Base-by-base conservation (phyloP, 2,329 filamentous ascomycete species). In the Chrysosporium queenslandicum region DNA sequence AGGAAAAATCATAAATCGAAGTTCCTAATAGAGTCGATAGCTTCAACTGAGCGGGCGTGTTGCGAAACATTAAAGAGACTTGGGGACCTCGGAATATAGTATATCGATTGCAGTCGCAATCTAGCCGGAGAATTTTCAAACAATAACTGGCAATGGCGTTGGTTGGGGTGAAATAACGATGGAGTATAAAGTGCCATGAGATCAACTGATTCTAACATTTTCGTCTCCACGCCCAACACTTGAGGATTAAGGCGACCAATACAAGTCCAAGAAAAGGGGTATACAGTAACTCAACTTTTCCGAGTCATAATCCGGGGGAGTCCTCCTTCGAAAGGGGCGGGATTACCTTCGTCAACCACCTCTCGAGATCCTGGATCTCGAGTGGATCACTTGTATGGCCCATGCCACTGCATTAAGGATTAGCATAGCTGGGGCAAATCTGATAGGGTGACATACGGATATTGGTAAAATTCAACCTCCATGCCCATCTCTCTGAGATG, bases 281-380 rank as follows among this genome's bases (percentile, higher is more conserved):
- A 53, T 53, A 49, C n/a, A 53, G 21, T 20, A 46, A 34, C 27
- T 16, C 16, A 20, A 11, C 16, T 4, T 4, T 5, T 30, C 21
- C 45, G 3, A 56, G 55, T 56, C 55, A 56, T 29, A 50, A 40
- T 20, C 43, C 52, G n/a, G 55, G 27, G 3, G 55, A 47, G 30
- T 29, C 18, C 12, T 30, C 20, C 9, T 40, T 62, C 71, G 7
- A 68, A 72, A 41, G 76, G 63, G 2, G 72, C 60, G 78, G 77
- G 46, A 83, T 70, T 18, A 71, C 65, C 59, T 74, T 70, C 46
- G 73, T 71, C 46, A 84, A 68, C 63, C 80, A 85, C 39, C 69
- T 68, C 69, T 92, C 87, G 16, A 96, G 74, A 60, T 94, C 86
- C 56, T 92, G 80, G 51, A 96, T 80, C 71, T 96, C 91, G 56